Percentiles rank a stretch among this genome's conserved stretches.
These are phyloP conservation scores for Naganishia randhawae DNA, from an alignment of 768 basidiomycete genomes.

Conservation along the genomic window DNA sequence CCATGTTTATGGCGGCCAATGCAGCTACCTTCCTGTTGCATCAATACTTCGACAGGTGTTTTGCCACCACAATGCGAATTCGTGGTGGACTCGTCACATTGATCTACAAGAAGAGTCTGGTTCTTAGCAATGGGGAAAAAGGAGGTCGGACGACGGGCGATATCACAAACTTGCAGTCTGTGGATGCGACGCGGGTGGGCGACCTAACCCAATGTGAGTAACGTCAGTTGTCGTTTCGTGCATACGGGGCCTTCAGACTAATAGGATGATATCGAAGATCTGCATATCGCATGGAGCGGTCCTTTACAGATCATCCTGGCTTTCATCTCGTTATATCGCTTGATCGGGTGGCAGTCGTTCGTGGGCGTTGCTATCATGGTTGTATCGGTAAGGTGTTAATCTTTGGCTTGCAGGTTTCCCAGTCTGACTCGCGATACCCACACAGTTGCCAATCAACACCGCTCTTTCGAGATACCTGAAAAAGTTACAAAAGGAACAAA, in stretches of 20 bases:
- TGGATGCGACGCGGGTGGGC: constrained; percentile 53
- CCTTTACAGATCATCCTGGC: constrained; percentile 82
- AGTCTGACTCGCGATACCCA: background rate
- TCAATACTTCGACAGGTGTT: constrained; percentile 81
- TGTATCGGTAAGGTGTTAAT: constrained; percentile 41
- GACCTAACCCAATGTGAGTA: constrained; percentile 45
- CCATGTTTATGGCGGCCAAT: constrained; percentile 80
- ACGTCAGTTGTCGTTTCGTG: too few species aligned
- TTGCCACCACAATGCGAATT: constrained; percentile 68
- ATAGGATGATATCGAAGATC: constrained; percentile 46
- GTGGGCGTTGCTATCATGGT: constrained; percentile 83
- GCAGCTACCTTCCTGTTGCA: constrained; percentile 74
- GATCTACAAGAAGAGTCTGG: constrained; percentile 80
- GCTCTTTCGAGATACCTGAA: constrained; percentile 42
- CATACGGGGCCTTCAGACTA: too few species aligned
- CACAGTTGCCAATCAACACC: constrained; percentile 42
- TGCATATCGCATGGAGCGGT: constrained; percentile 77
- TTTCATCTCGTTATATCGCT: constrained; percentile 80
- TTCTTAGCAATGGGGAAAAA: constrained; percentile 80
- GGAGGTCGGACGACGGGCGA: constrained; percentile 74
- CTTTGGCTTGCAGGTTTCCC: background rate
- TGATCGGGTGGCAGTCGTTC: constrained; percentile 87
- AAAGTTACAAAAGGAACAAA: constrained; percentile 75
- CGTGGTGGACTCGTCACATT: constrained; percentile 79
- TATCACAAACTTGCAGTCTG: constrained; percentile 90